These are phyloP conservation scores for Serendipita indica DNA, from an alignment of 768 basidiomycete genomes.

Conservation along the genomic window DNA sequence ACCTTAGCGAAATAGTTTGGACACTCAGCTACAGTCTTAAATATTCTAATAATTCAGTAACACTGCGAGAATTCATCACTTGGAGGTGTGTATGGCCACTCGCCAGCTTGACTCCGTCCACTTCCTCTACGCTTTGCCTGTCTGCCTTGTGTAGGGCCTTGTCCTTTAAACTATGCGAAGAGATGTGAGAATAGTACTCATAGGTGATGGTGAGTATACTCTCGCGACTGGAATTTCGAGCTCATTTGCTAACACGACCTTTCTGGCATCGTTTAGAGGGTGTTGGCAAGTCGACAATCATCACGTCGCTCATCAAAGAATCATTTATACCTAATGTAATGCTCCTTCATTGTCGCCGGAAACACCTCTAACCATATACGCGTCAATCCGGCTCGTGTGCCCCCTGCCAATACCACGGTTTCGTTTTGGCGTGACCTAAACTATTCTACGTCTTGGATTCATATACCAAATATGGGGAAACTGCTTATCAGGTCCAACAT, in stretches of 20 bases:
- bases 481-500: conserved; percentile 63
- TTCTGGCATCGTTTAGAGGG: conserved; percentile 45
- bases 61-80: neutral
- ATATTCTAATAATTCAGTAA: neutral
- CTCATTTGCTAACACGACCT: conserved; percentile 9
- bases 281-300: conserved; percentile 95
- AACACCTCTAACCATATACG: too few species aligned
- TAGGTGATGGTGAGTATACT: conserved; percentile 66
- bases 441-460: neutral
- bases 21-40: too few species aligned
- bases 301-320: conserved; percentile 94
- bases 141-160: too few species aligned
- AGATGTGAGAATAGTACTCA: conserved; percentile 87
- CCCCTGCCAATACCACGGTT: neutral
- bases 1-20: too few species aligned
- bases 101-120: neutral
- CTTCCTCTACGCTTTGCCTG: neutral
- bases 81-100: neutral
- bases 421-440: neutral
- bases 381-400: too few species aligned
- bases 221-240: conserved; percentile 11
- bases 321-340: conserved; percentile 78
- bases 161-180: conserved; percentile 66
- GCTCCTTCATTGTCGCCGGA: conserved; percentile 10
- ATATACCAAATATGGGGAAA: neutral